A percentile compares a stretch with the other conserved stretches of the same genome.
phyloP scores from a whole-genome alignment of 83 land plant genomes.

The Picea engelmannii region DNA sequence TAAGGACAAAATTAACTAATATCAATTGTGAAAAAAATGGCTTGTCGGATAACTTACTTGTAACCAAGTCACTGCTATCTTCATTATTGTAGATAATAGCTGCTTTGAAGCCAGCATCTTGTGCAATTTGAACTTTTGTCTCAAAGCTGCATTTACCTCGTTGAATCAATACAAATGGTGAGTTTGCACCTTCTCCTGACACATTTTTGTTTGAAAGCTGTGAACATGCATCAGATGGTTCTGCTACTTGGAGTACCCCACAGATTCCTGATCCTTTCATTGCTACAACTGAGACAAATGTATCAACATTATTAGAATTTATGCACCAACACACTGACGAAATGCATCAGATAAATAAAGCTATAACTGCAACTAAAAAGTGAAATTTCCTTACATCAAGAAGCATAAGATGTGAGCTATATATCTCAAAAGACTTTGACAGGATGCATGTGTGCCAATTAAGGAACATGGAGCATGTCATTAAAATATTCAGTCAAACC shows the following conservation, averaged over 20 bases:
- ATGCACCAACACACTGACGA: not conserved
- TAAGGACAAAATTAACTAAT: slow-evolving; percentile 12
- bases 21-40: slow-evolving; percentile 6
- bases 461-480: not conserved
- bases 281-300: slow-evolving; percentile 33
- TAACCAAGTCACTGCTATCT: slow-evolving; percentile 38
- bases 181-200: slow-evolving; percentile 17
- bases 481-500: not conserved
- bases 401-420: not conserved
- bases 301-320: not conserved
- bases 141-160: slow-evolving; percentile 77
- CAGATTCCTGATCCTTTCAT: slow-evolving; percentile 46
- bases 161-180: slow-evolving; percentile 59
- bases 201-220: slow-evolving; percentile 39
- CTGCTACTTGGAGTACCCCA: slow-evolving; percentile 55
- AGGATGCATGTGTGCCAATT: not conserved
- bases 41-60: slow-evolving; percentile 41
- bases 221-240: slow-evolving; percentile 75
- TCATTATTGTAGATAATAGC: slow-evolving; percentile 63
- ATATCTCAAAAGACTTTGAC: not conserved
- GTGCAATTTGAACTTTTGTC: slow-evolving; percentile 56
- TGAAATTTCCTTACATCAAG: not conserved
- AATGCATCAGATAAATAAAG: not conserved
- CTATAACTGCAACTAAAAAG: not conserved
- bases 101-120: slow-evolving; percentile 62